Base-by-base conservation (phyloP, 208 protist genomes). In the Crithidia mellificae region DNA sequence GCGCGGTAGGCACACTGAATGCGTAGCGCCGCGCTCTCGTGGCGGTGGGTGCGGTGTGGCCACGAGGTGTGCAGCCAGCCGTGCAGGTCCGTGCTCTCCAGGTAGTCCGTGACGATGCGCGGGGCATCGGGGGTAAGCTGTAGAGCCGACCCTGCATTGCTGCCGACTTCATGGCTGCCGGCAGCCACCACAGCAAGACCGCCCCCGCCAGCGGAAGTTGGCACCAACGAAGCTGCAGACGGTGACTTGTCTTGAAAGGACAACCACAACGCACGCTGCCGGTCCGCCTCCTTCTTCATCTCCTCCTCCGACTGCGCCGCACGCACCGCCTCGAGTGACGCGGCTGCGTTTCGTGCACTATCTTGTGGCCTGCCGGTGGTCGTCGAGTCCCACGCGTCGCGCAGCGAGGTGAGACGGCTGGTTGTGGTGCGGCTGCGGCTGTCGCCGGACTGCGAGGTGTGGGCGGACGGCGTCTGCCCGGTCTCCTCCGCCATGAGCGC, bases 1-100 rank as follows among this genome's bases (percentile, higher is more conserved):
- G 58, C 68, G 6, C 91, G 86, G 63, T 85, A 96, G 2, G 87
- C 87, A 36, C 84, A 80, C 59, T 94, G 88, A 63, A 96, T 93
- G 20, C 61, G 64, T 9, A 94, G 67, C 19, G 91, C 91, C 9
- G 91, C 91, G 43, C 81, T 83, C 66, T 96, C 91, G 66, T 96
- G 91, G 6, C 79, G 75, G 58, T 94, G 84, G 0, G 87, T 93
- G 78, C 80, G 81, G 54, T 83, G 64, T n/a, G 55, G 46, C 88
- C 91, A 93, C 30, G 72, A 62, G 12, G 56, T 46, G 24, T 91
- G 62, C 20, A 96, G 64, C 88, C 91, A 96, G 0, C 81, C 46
- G 38, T 88, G 85, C 20, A 93, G 50, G 36, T 65, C 77, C 11
- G 46, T 49, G 12, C 38, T 80, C 20, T 78, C 58, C 30, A 78